Conservation (phyloP, 345 rosid species). For the Citrus hindsii region DNA sequence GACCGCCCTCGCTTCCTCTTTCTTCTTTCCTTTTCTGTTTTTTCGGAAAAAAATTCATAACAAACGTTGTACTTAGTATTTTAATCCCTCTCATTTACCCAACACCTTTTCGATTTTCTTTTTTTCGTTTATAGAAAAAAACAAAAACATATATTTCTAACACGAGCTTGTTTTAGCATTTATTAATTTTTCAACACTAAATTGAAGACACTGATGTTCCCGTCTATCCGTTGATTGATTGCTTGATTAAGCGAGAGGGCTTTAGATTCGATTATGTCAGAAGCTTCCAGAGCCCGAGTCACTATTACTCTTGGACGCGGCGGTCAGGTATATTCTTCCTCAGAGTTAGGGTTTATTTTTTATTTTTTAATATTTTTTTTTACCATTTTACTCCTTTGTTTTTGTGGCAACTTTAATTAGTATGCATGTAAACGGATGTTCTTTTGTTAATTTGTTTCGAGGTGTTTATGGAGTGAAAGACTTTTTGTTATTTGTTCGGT, state of each 20-base stretch:
- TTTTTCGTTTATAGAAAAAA: background rate
- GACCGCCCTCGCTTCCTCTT: background rate
- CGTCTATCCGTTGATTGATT: conserved; percentile 9
- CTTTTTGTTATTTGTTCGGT: conserved; percentile 1
- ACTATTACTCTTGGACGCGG: conserved; percentile 83
- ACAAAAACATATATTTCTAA: too few species aligned
- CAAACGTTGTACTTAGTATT: background rate
- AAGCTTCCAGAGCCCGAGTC: conserved; percentile 60
- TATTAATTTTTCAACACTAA: conserved; percentile 7
- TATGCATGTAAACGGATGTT: background rate
- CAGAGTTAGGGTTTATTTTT: background rate
- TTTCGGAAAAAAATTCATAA: background rate
- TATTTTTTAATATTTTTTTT: background rate
- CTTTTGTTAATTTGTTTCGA: background rate
- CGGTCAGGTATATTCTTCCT: conserved; percentile 57
- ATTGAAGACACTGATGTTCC: conserved; percentile 11
- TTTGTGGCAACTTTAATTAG: background rate
- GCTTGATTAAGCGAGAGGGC: conserved; percentile 34
- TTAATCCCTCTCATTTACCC: too few species aligned
- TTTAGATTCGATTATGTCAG: conserved; percentile 53
- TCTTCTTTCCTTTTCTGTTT: too few species aligned
- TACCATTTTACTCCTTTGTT: background rate
- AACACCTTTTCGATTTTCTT: background rate
- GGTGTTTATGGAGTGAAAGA: background rate
- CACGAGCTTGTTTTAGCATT: conserved; percentile 8